A percentile compares a stretch with the other conserved stretches of the same genome.
phyloP scores from a whole-genome alignment of 176 grass and related monocot species.

The Phragmites australis region DNA sequence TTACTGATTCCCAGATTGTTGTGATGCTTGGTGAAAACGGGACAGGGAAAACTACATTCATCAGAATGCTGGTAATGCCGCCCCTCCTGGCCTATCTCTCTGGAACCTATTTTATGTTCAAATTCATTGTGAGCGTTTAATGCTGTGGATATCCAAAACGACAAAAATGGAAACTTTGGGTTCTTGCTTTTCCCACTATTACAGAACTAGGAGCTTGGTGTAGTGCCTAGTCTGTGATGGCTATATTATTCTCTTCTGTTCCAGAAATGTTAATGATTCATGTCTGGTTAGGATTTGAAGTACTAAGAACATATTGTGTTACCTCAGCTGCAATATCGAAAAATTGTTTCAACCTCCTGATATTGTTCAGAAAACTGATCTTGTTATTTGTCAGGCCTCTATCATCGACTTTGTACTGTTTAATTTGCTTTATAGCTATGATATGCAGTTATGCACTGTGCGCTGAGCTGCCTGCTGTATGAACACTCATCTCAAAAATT shows the following conservation, averaged over 20 bases:
- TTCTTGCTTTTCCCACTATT: conserved; percentile 14
- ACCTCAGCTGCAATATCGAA: background rate
- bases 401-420: background rate
- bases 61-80: conserved; percentile 64
- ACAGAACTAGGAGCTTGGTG: background rate
- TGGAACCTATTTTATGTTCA: background rate
- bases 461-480: too few relatives aligned
- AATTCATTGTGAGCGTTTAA: background rate
- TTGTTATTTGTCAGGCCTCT: background rate
- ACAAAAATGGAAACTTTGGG: background rate
- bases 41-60: conserved; percentile 88
- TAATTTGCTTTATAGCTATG: background rate
- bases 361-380: background rate
- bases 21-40: conserved; percentile 92
- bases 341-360: background rate
- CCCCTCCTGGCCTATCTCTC: background rate
- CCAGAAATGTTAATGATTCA: background rate
- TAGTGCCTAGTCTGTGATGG: background rate
- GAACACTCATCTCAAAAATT: background rate
- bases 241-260: background rate
- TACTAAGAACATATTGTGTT: background rate
- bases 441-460: background rate
- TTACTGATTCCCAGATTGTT: conserved; percentile 84
- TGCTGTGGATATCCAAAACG: background rate
- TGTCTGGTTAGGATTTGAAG: background rate